Evolutionary conservation across 169 alveolate genomes (phyloP).

Genomic region (Plasmodium berghei): DNA sequence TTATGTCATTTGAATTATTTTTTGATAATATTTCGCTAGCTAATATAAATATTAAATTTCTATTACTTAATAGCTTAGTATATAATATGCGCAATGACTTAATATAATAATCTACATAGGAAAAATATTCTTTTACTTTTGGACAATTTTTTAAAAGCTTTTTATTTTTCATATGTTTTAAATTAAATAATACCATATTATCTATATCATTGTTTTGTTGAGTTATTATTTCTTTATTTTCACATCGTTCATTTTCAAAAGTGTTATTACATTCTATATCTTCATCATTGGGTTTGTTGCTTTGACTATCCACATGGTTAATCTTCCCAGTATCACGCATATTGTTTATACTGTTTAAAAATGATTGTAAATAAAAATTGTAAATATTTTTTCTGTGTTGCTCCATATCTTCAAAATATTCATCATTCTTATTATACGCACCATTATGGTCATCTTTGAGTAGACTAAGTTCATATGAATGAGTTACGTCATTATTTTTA

Average conservation of each 20-base stretch:
- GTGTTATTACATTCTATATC: too few relatives aligned
- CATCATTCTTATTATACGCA: constrained; percentile 33
- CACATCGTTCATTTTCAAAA: not conserved
- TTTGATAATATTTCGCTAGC: constrained; percentile 59
- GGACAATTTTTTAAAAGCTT: constrained; percentile 21
- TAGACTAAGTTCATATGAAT: constrained; percentile 49
- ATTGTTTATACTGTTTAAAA: constrained; percentile 15
- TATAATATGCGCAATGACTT: constrained; percentile 49
- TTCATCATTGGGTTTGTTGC: not conserved
- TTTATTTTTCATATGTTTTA: constrained; percentile 21
- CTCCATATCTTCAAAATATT: not conserved
- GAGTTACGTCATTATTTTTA: not conserved
- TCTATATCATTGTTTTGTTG: too few relatives aligned
- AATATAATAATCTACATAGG: constrained; percentile 63
- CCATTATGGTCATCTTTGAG: not conserved
- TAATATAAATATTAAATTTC: constrained; percentile 47
- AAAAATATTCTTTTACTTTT: constrained; percentile 37
- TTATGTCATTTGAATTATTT: constrained; percentile 2
- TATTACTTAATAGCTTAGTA: constrained; percentile 41
- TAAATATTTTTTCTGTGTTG: constrained; percentile 9
- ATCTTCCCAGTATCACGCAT: not conserved
- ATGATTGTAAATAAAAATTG: constrained; percentile 60
- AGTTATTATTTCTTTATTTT: constrained; percentile 26
- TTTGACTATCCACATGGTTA: too few relatives aligned
- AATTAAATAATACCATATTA: constrained; percentile 13